Evolutionary conservation across 805 yeast species (phyloP).

Genomic region (Ascoidea rubescens): DNA sequence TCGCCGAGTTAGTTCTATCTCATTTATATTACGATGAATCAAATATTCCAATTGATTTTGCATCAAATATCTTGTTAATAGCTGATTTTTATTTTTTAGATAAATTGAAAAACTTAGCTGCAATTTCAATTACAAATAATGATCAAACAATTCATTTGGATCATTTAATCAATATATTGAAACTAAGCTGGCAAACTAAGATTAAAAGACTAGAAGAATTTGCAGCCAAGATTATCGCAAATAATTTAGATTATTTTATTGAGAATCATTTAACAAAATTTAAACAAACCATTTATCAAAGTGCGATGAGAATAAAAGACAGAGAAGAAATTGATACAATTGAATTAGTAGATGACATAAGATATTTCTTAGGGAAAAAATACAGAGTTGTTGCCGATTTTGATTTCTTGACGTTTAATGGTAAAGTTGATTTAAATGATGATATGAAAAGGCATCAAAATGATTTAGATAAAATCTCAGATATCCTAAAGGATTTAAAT

Average conservation of each 20-base stretch:
- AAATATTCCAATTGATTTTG: background rate
- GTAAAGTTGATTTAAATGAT: no score
- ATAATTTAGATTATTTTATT: conserved; percentile 25
- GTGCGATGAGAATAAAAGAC: conserved; percentile 39
- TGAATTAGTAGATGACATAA: conserved; percentile 65
- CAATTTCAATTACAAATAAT: background rate
- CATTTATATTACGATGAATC: background rate
- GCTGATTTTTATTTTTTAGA: background rate
- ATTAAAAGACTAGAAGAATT: conserved; percentile 51
- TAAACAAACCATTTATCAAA: conserved; percentile 14
- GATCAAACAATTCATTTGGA: conserved; percentile 1
- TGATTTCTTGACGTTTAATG: no score
- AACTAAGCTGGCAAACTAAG: conserved; percentile 56
- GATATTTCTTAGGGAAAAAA: conserved; percentile 33
- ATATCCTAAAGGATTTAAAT: no score
- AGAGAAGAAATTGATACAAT: conserved; percentile 71
- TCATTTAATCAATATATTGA: conserved; percentile 35
- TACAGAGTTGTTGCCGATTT: no score
- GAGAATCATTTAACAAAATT: conserved; percentile 1
- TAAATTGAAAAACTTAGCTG: background rate
- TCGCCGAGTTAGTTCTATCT: conserved; percentile 1
- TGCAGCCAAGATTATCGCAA: conserved; percentile 45
- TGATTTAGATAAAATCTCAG: no score
- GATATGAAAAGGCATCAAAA: no score
- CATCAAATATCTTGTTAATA: conserved; percentile 3